Evolutionary conservation across 2,329 filamentous ascomycete genomes (phyloP), one percentile per base, ranked within the genome.

Genomic region (Phialemoniopsis sp.): DNA sequence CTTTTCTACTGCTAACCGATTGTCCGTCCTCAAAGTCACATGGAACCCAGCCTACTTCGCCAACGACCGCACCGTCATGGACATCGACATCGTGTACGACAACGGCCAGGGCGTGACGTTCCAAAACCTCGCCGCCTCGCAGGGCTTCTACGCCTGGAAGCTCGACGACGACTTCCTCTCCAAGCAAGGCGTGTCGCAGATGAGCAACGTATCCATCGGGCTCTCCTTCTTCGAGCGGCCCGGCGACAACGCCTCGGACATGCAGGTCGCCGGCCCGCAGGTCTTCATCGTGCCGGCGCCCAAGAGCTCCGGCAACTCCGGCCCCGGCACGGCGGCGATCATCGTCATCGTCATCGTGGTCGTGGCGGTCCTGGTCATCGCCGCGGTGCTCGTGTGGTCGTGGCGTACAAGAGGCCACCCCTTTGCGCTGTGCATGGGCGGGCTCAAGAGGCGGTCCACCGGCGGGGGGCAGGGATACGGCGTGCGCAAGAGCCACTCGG

Each of bases 21-120:
- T 5, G 7, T 37, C n/a, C n/a, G n/a, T n/a, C n/a, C n/a, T n/a
- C n/a, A n/a, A n/a, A 62, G 59, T 64, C 34, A 61, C 59, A 14
- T 62, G 61, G 60, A 51, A 56, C 13, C 44, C 48, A 1, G 29
- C 33, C 7, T 49, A 46, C 38, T 60, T 63, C 40, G 41, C 46
- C 18, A 37, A 49, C 30, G 41, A 45, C 14, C 38, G 42, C 36
- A 42, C 45, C 2, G 41, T 39, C 7, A 32, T 57, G 30, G 30
- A 43, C 8, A 26, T 62, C 33, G 35, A 50, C 18, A 45, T 46
- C 30, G 29, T 41, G 9, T 47, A 47, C 42, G 39, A 38, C 40
- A 36, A 42, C 39, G 40, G 42, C 16, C 40, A 42, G 21, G 51
- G 51, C 15, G 39, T 50, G 32, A 40, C 39, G 19, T 40, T 47